These are phyloP conservation scores for Zelonia costaricensis DNA, from an alignment of 208 protist genomes.

Conservation along the genomic window DNA sequence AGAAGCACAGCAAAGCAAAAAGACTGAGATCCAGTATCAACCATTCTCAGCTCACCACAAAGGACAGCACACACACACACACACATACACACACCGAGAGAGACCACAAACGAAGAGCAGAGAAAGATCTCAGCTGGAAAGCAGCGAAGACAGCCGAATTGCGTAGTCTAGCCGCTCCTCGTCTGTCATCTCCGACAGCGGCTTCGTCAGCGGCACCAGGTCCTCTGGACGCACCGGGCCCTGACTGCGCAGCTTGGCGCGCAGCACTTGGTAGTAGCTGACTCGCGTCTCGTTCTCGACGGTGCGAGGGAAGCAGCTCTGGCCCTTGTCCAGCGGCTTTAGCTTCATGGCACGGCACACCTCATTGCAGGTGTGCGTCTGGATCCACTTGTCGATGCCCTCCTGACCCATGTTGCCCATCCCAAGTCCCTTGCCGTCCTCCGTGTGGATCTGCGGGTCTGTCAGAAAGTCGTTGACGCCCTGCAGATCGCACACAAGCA, in stretches of 20 bases:
- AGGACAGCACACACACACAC: neutral
- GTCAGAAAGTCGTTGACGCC: conserved; percentile 84
- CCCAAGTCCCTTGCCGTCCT: conserved; percentile 72
- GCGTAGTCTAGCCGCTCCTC: conserved; percentile 73
- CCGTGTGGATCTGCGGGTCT: conserved; percentile 86
- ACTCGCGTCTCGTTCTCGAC: conserved; percentile 10
- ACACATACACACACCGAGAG: neutral
- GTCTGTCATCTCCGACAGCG: conserved; percentile 70
- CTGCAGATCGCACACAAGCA: conserved; percentile 86
- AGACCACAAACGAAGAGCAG: neutral
- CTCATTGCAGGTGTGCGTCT: conserved; percentile 68
- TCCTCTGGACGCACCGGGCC: conserved; percentile 39
- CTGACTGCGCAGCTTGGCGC: conserved; percentile 43
- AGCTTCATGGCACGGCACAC: conserved; percentile 61
- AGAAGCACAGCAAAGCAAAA: no score
- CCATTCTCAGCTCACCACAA: no score
- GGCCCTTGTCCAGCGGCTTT: conserved; percentile 27
- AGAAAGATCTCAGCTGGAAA: conserved; percentile 19
- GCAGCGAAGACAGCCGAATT: conserved; percentile 51
- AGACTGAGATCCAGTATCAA: no score
- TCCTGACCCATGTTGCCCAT: conserved; percentile 84
- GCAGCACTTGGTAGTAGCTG: conserved; percentile 58
- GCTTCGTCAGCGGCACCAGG: conserved; percentile 58
- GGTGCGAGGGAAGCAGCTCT: neutral
- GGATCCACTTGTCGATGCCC: conserved; percentile 80